Percentiles rank a stretch among this genome's conserved stretches.
Evolutionary conservation across 805 yeast species (phyloP).

Genomic region (Millerozyma miso): DNA sequence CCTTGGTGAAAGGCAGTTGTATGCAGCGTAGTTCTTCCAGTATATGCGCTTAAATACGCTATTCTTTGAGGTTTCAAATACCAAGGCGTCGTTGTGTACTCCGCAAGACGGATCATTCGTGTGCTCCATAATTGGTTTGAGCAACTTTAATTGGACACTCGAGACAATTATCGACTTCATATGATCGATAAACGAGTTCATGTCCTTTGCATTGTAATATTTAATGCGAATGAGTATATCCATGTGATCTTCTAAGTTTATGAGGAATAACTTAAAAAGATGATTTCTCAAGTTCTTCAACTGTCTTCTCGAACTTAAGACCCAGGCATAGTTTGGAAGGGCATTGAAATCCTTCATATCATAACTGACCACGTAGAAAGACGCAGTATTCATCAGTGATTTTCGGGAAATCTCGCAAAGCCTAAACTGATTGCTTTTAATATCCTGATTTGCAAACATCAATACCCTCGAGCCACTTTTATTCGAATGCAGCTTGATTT

Average conservation of each 20-base stretch:
- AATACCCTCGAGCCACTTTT: slow-evolving; percentile 16
- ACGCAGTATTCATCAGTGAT: slow-evolving; percentile 3
- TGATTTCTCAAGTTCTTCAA: slow-evolving; percentile 25
- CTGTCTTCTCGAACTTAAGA: slow-evolving; percentile 20
- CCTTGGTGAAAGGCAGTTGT: slow-evolving; percentile 1
- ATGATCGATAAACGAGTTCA: slow-evolving; percentile 23
- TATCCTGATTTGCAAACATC: slow-evolving; percentile 19
- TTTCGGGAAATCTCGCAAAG: slow-evolving; percentile 20
- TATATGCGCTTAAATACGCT: slow-evolving; percentile 28
- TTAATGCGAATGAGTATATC: slow-evolving; percentile 34
- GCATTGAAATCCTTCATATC: slow-evolving; percentile 27
- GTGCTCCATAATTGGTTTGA: not conserved
- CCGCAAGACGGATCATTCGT: not conserved
- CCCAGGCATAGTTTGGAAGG: slow-evolving; percentile 30
- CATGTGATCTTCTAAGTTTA: slow-evolving; percentile 35
- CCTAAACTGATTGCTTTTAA: slow-evolving; percentile 29
- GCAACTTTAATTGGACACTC: slow-evolving; percentile 20
- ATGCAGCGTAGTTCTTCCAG: slow-evolving; percentile 17
- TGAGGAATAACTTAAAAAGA: slow-evolving; percentile 31
- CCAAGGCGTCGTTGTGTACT: slow-evolving; percentile 18
- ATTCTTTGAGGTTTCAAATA: slow-evolving; percentile 20
- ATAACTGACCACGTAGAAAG: slow-evolving; percentile 19
- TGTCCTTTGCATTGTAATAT: slow-evolving; percentile 26
- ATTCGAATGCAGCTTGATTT: slow-evolving; percentile 24
- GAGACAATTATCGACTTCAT: slow-evolving; percentile 23